Conservation (phyloP, 768 basidiomycete species). For the Lepiota brunneoincarnata region DNA sequence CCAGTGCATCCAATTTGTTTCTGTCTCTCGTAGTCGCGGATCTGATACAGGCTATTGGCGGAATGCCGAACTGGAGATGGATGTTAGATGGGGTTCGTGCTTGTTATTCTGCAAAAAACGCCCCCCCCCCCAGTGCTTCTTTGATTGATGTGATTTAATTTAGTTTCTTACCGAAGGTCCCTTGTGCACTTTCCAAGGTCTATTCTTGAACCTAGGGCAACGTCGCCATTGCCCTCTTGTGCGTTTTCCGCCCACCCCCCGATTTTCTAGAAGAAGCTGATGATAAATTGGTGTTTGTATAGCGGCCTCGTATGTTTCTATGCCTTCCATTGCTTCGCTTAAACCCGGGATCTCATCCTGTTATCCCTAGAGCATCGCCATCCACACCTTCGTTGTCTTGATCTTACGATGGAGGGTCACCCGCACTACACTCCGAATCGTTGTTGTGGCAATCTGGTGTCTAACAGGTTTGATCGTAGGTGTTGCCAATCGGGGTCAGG, state of each 20-base stretch:
- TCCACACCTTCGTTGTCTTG: conserved; percentile 49
- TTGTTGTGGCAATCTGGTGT: conserved; percentile 38
- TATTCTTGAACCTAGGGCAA: conserved; percentile 47
- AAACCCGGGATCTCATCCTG: neutral
- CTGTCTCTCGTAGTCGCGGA: conserved; percentile 47
- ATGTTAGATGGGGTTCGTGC: conserved; percentile 29
- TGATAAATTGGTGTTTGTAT: neutral
- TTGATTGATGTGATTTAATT: neutral
- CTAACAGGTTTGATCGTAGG: conserved; percentile 37
- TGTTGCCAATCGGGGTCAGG: conserved; percentile 32
- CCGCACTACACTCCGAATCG: conserved; percentile 25
- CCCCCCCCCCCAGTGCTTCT: no score
- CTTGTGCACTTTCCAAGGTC: conserved; percentile 45
- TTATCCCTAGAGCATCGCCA: conserved; percentile 37
- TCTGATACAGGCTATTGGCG: conserved; percentile 42
- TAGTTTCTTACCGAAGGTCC: conserved; percentile 30
- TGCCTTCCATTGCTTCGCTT: neutral
- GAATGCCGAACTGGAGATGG: conserved; percentile 44
- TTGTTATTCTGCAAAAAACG: neutral
- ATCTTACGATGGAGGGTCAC: conserved; percentile 37
- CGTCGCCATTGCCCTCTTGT: conserved; percentile 43
- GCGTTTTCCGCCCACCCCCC: conserved; percentile 18
- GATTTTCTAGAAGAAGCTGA: conserved; percentile 12
- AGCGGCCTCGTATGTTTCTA: conserved; percentile 22
- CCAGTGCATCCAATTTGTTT: conserved; percentile 38